Evolutionary conservation across 179 eudicot genomes (phyloP).

Genomic region (Actinidia arguta): DNA sequence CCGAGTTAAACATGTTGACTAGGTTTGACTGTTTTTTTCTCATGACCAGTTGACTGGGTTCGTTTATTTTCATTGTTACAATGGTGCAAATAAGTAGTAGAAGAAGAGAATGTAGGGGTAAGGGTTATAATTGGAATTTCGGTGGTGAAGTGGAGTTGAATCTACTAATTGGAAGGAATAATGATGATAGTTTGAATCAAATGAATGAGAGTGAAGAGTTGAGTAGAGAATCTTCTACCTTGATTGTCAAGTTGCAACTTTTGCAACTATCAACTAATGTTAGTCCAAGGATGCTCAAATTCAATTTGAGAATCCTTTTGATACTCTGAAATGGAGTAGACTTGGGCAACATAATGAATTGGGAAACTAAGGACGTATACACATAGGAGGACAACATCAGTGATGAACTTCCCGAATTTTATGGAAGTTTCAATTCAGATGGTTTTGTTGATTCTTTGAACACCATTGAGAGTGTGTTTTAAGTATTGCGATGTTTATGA

Average conservation of each 20-base stretch:
- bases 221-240: neutral
- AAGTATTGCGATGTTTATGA: no score
- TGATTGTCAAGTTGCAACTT: neutral
- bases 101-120: no score
- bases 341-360: neutral
- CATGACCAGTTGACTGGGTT: no score
- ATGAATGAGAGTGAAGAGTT: neutral
- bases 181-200: no score
- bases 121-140: no score
- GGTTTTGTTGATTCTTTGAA: neutral
- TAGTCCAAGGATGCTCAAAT: neutral
- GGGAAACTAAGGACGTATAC: neutral
- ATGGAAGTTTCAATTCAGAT: neutral
- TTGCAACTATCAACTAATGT: neutral
- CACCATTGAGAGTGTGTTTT: neutral
- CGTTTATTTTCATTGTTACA: no score
- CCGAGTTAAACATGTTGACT: no score
- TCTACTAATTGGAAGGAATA: no score
- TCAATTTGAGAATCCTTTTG: slow-evolving; percentile 2
- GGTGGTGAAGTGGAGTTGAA: no score
- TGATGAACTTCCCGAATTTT: neutral
- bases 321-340: neutral
- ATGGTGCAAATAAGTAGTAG: no score
- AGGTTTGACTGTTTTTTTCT: no score
- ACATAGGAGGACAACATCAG: neutral